Evolutionary conservation across 768 basidiomycete species (phyloP), one percentile per base, ranked within the genome.

Genomic region (Phanerochaete sordida): DNA sequence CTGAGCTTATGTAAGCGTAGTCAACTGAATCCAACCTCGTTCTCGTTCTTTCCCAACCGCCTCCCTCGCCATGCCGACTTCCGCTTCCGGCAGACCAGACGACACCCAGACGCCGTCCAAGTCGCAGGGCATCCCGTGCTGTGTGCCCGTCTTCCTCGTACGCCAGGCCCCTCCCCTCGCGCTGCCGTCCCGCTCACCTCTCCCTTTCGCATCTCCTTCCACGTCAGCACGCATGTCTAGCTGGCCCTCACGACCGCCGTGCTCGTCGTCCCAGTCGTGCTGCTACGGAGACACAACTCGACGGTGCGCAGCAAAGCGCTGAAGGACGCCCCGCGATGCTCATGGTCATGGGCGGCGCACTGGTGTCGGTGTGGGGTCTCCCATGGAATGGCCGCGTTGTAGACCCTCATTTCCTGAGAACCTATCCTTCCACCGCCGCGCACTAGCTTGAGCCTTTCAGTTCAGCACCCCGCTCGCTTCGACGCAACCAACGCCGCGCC

Each of bases 331-430:
- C 62, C 67, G 4, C 89, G 3, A 90, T 88, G 0, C 66, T 80
- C 11, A 66, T 87, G 33, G 88, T 90, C 26, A 65, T 77, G 0
- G 70, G 77, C 2, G 75, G 80, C 26, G 86, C 81, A 0, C 69
- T 75, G 5, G 73, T 69, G 0, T 69, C 81, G 4, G 72, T 83
- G 2, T 78, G 75, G 65, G 79, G 80, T n/a, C n/a, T n/a, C n/a
- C n/a, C n/a, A n/a, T n/a, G n/a, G n/a, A n/a, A n/a, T n/a, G n/a
- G n/a, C n/a, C n/a, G n/a, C n/a, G n/a, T n/a, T n/a, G n/a, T n/a
- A n/a, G n/a, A n/a, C n/a, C n/a, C n/a, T n/a, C n/a, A n/a, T n/a
- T n/a, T n/a, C n/a, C n/a, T n/a, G n/a, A n/a, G n/a, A n/a, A n/a
- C n/a, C n/a, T n/a, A n/a, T n/a, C n/a, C n/a, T n/a, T n/a, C n/a